A percentile compares a stretch with the other conserved stretches of the same genome.
Evolutionary conservation across 257 asterid genomes (phyloP).

Genomic region (Solanum ahanhuiri): DNA sequence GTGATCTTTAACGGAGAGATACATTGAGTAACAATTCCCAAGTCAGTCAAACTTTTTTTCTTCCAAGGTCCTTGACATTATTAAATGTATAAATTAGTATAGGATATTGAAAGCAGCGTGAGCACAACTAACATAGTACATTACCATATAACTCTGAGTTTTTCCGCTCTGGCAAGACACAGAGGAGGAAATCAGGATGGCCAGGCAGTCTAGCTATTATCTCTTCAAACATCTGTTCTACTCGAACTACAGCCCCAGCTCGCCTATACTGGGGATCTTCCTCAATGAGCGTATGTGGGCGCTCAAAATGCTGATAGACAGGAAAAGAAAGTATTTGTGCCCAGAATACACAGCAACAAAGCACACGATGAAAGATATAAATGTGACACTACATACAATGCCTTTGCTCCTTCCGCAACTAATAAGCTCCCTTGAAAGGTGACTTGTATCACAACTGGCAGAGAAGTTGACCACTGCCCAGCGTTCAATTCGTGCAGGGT

Average conservation of each 20-base stretch:
- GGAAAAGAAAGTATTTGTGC: conserved; percentile 6
- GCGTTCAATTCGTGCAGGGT: conserved; percentile 41
- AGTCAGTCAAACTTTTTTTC: conserved; percentile 55
- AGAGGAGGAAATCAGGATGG: conserved; percentile 71
- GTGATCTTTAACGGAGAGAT: conserved; percentile 60
- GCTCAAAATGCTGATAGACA: conserved; percentile 54
- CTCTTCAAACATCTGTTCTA: conserved; percentile 77
- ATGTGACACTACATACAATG: conserved; percentile 46
- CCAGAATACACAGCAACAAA: not conserved
- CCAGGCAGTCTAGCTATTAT: conserved; percentile 53
- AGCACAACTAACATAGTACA: not conserved
- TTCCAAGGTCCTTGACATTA: conserved; percentile 84
- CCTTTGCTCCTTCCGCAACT: conserved; percentile 79
- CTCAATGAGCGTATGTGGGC: conserved; percentile 76
- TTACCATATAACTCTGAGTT: conserved; percentile 76
- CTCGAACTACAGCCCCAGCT: conserved; percentile 59
- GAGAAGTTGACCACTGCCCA: conserved; percentile 97
- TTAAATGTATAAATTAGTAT: not conserved
- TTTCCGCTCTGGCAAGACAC: conserved; percentile 82
- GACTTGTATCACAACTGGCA: conserved; percentile 60
- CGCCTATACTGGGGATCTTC: conserved; percentile 58
- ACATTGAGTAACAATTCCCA: conserved; percentile 81
- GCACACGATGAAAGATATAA: not conserved
- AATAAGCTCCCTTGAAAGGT: conserved; percentile 78
- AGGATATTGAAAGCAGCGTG: not conserved